These are phyloP conservation scores for Marchantia paleacea DNA, from an alignment of 225 moss, liverwort and hornwort species.

Conservation along the genomic window DNA sequence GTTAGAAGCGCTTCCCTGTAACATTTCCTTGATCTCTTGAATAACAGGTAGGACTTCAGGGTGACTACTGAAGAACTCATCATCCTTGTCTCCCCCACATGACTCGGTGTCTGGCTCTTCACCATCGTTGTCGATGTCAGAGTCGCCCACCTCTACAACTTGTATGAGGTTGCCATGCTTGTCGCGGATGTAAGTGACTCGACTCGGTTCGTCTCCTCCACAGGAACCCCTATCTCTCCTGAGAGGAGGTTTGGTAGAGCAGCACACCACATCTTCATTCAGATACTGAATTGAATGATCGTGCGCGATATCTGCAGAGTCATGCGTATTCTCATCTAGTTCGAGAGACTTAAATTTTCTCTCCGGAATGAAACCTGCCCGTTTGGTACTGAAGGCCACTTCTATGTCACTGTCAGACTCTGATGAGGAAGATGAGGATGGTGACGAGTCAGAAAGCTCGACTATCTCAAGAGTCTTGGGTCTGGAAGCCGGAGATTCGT, in stretches of 20 bases:
- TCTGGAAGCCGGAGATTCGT: not conserved
- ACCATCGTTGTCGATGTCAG: conserved; percentile 1
- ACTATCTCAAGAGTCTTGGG: not conserved
- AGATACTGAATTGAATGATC: conserved; percentile 2
- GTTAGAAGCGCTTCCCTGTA: not conserved
- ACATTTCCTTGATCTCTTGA: conserved; percentile 17
- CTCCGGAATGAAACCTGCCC: not conserved
- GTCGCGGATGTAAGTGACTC: conserved; percentile 14
- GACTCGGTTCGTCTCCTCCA: not conserved
- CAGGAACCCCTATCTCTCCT: conserved; percentile 3
- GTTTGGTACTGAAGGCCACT: not conserved
- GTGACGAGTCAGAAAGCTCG: conserved; percentile 19
- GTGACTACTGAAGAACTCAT: conserved; percentile 5
- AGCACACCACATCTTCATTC: conserved; percentile 31
- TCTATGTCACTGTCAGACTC: not conserved
- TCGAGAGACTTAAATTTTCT: not conserved
- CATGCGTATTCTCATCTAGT: not conserved
- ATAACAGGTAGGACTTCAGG: conserved; percentile 14
- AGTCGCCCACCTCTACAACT: conserved; percentile 13
- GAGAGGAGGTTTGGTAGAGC: conserved; percentile 32
- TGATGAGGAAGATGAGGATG: not conserved
- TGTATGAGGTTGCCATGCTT: conserved; percentile 19
- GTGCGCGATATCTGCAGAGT: not conserved
- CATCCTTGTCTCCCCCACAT: not conserved
- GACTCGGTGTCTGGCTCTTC: not conserved